Evolutionary conservation across 768 basidiomycete species (phyloP), one percentile per base, ranked within the genome.

Genomic region (Trametes cinnabarina): DNA sequence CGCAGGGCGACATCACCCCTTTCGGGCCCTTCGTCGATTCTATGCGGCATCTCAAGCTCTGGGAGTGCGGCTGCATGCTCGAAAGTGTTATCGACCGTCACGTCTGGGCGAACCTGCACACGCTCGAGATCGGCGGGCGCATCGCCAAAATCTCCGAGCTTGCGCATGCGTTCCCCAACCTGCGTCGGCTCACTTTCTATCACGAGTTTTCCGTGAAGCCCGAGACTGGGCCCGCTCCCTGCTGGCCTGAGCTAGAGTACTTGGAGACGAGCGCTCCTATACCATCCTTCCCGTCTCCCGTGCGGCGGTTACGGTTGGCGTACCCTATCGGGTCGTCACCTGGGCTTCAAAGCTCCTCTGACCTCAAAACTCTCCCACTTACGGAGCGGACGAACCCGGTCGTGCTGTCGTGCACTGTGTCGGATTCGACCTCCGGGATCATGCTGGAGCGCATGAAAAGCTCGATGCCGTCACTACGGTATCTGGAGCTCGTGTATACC

Each of bases 11-110:
- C 49, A 48, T 60, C 48, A 57, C 58, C 20, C 58, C 63, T 7
- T 63, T 63, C 25, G 56, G 55, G n/a, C 51, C 32, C 20, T 63
- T 58, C 56, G 52, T 57, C 22, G 41, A 54, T 10, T 55, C 51
- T 5, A 40, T 63, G 15, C 35, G 42, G 28, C 59, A 57, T 32
- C 51, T 63, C 51, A 60, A 61, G 51, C 56, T 63, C 37, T 63
- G 63, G 63, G 58, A 63, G 56, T 57, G 55, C 41, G 63, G 58
- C n/a, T 63, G 63, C 56, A 60, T 63, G 55, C 56, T 63, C 44
- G 63, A 63, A 53, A 60, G 58, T 52, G 32, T 63, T 43, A 44
- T 57, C 35, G 55, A 57, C 51, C 47, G 49, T 7, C 48, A 55
- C 59, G 44, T 61, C 56, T 57, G 58, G 55, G 46, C 50, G 22